phyloP scores from a whole-genome alignment of 2,329 filamentous ascomycete genomes.

The Talaromyces islandicus region DNA sequence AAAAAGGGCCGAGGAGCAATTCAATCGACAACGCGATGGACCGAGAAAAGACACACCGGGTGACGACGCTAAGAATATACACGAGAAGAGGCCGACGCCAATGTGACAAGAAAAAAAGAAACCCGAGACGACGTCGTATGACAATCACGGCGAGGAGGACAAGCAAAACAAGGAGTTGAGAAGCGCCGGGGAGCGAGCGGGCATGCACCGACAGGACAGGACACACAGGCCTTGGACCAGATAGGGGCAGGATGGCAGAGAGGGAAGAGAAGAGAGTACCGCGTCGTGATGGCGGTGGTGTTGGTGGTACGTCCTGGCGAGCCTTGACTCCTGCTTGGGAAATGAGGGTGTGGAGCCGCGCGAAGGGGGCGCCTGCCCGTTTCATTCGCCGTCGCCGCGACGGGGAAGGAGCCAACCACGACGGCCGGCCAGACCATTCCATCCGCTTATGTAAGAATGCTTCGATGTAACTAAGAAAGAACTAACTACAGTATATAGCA shows the following conservation, averaged over 20 bases:
- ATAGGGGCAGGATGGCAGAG: background rate
- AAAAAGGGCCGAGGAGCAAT: background rate
- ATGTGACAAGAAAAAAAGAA: background rate
- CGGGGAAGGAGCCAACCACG: slow-evolving; percentile 4
- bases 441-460: background rate
- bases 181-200: background rate
- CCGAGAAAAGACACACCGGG: background rate
- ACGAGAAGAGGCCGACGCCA: background rate
- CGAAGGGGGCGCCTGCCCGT: background rate
- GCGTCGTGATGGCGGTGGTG: background rate
- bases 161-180: background rate
- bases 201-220: background rate
- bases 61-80: background rate
- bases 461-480: too few species aligned
- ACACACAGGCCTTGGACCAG: background rate
- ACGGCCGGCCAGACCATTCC: background rate
- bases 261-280: background rate
- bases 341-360: slow-evolving; percentile 8
- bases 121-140: background rate
- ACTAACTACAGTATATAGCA: background rate
- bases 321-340: slow-evolving; percentile 10
- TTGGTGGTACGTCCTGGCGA: background rate
- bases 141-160: background rate
- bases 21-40: background rate
- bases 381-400: background rate